Conservation (phyloP, 2,329 filamentous ascomycete genomes). For the Colletotrichum graminicola region DNA sequence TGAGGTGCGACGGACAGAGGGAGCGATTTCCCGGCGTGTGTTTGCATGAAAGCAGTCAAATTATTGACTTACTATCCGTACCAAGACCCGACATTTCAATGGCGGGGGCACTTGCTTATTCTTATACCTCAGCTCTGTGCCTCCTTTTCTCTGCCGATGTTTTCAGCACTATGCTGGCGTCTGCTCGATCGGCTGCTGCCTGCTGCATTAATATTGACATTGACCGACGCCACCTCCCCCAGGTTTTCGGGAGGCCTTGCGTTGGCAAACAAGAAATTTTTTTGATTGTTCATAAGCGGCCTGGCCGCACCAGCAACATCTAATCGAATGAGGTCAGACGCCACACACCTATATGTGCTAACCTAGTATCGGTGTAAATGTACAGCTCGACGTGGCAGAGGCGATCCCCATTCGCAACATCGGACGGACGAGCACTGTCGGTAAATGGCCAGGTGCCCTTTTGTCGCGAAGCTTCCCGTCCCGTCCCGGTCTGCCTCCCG, state of each 20-base stretch:
- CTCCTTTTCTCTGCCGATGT: neutral
- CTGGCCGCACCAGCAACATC: neutral
- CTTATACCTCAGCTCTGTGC: neutral
- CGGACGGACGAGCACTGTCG: conserved; percentile 27
- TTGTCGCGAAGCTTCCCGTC: neutral
- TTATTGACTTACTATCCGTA: conserved; percentile 20
- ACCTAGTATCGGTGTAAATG: neutral
- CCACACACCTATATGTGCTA: neutral
- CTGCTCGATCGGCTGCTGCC: neutral
- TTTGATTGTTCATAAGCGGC: neutral
- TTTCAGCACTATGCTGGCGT: too few relatives aligned
- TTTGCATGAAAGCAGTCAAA: conserved; percentile 20
- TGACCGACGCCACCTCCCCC: neutral
- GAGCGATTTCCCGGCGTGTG: conserved; percentile 7
- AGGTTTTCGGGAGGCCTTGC: neutral
- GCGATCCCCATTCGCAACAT: conserved; percentile 10
- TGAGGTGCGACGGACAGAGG: neutral
- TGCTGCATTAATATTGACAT: conserved; percentile 3
- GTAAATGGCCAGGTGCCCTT: neutral
- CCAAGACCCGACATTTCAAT: neutral
- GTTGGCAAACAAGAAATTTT: neutral
- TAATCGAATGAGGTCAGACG: conserved; percentile 4
- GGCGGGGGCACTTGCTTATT: conserved; percentile 15
- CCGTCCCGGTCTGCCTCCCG: too few relatives aligned
- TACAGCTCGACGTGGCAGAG: conserved; percentile 5